phyloP scores from a whole-genome alignment of 495 filamentous ascomycete genomes.

The Xylaria cubensis region DNA sequence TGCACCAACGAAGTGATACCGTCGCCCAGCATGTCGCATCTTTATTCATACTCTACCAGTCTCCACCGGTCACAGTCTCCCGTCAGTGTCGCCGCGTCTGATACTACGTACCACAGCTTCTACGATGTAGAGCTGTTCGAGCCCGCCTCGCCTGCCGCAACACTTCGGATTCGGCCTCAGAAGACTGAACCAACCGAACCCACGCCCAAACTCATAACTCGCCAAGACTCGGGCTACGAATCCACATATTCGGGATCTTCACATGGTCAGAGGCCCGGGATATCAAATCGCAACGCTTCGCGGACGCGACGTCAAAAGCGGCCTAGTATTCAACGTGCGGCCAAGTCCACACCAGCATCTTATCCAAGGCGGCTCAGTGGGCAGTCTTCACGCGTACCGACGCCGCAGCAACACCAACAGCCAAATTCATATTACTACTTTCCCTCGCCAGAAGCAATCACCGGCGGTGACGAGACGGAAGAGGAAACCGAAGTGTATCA shows the following conservation, averaged over 20 bases:
- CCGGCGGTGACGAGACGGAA: conserved; percentile 27
- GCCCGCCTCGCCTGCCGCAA: conserved; percentile 27
- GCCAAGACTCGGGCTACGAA: conserved; percentile 59
- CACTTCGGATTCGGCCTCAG: conserved; percentile 19
- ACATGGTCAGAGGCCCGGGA: conserved; percentile 24
- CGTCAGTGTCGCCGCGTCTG: conserved; percentile 48
- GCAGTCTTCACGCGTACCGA: conserved; percentile 37
- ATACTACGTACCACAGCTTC: conserved; percentile 57
- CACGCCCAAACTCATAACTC: conserved; percentile 44
- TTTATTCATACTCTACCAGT: conserved; percentile 31
- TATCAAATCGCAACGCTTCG: not conserved
- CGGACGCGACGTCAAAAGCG: conserved; percentile 40
- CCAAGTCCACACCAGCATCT: conserved; percentile 41
- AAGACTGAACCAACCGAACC: conserved; percentile 30
- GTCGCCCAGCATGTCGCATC: conserved; percentile 41
- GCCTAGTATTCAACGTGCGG: conserved; percentile 42
- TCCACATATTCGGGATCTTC: conserved; percentile 41
- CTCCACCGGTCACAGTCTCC: conserved; percentile 48
- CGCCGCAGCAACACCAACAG: conserved; percentile 39
- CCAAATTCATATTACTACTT: conserved; percentile 56
- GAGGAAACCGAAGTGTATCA: conserved; percentile 33
- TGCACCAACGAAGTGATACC: conserved; percentile 26
- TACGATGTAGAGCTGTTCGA: conserved; percentile 49
- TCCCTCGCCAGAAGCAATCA: conserved; percentile 45
- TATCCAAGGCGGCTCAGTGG: conserved; percentile 35